A percentile compares a stretch with the other conserved stretches of the same genome.
These are phyloP conservation scores for Erodium moschatum DNA, from an alignment of 441 rosid species.

Conservation along the genomic window DNA sequence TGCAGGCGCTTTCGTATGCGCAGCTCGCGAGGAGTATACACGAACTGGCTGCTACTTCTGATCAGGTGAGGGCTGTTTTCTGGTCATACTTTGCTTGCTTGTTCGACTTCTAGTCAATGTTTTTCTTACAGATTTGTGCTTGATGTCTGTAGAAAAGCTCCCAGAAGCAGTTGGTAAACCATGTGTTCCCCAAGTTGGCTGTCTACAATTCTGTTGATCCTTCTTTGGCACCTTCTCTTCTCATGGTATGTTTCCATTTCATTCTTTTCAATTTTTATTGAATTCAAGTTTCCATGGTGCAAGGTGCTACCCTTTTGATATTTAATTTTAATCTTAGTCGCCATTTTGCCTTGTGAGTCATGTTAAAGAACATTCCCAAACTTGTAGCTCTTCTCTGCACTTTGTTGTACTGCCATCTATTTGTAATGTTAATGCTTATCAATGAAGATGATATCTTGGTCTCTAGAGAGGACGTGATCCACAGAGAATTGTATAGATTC, in stretches of 20 bases:
- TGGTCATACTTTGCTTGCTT: constrained; percentile 6
- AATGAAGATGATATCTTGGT: background rate
- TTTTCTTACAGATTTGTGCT: background rate
- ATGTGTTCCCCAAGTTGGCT: constrained; percentile 94
- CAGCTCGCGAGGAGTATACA: constrained; percentile 99
- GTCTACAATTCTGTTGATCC: constrained; percentile 99
- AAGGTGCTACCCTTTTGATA: background rate
- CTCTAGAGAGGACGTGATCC: background rate
- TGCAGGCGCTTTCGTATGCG: constrained; percentile 89
- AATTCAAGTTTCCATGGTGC: background rate
- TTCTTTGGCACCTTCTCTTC: constrained; percentile 96
- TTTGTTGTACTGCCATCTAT: background rate
- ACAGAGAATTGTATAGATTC: background rate
- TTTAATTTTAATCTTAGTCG: too few species aligned
- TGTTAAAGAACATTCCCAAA: background rate
- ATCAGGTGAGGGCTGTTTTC: constrained; percentile 50
- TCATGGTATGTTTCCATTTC: constrained; percentile 54
- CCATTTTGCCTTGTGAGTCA: background rate
- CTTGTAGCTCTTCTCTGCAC: background rate
- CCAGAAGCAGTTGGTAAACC: constrained; percentile 80
- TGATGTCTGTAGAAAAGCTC: constrained; percentile 61
- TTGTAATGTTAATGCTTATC: background rate
- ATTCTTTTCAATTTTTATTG: background rate
- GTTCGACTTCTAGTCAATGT: background rate
- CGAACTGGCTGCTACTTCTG: constrained; percentile 88